These are phyloP conservation scores for Casuarina equisetifolia DNA, from an alignment of 306 rosid genomes.

Conservation along the genomic window DNA sequence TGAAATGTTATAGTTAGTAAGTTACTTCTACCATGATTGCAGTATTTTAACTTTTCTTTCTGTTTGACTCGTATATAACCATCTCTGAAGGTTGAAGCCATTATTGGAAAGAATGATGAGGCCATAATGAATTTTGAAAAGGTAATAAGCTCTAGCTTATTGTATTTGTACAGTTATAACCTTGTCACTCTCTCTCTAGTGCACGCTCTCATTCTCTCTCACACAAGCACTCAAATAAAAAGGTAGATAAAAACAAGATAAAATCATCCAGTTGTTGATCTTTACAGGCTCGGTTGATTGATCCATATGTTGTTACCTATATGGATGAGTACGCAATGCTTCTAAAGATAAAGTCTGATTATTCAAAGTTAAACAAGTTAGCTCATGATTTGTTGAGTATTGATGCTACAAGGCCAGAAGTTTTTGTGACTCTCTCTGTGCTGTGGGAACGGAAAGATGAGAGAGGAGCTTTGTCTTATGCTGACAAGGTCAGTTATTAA, in stretches of 20 bases:
- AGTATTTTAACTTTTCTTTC: slow-evolving; percentile 19
- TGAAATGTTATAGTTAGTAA: slow-evolving; percentile 18
- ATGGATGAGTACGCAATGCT: slow-evolving; percentile 99
- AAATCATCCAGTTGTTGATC: slow-evolving; percentile 30
- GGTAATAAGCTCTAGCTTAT: slow-evolving; percentile 44
- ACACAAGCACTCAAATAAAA: neutral
- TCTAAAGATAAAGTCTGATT: slow-evolving; percentile 84
- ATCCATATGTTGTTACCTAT: slow-evolving; percentile 82
- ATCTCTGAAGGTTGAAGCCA: slow-evolving; percentile 85
- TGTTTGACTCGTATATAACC: slow-evolving; percentile 1
- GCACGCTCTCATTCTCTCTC: neutral
- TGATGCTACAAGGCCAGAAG: slow-evolving; percentile 96
- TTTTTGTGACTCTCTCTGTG: slow-evolving; percentile 88
- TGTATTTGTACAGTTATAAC: neutral
- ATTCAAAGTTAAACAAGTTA: slow-evolving; percentile 79
- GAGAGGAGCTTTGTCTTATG: slow-evolving; percentile 88
- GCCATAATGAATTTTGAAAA: slow-evolving; percentile 92
- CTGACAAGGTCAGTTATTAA: slow-evolving; percentile 72
- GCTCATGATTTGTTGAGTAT: slow-evolving; percentile 84
- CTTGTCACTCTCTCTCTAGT: neutral
- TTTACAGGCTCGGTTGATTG: slow-evolving; percentile 83
- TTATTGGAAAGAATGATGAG: slow-evolving; percentile 92
- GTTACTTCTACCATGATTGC: slow-evolving; percentile 12
- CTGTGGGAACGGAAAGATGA: slow-evolving; percentile 95
- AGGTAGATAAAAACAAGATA: slow-evolving; percentile 7